Base-by-base conservation (phyloP, 768 basidiomycete genomes). In the Inosperma sp. region DNA sequence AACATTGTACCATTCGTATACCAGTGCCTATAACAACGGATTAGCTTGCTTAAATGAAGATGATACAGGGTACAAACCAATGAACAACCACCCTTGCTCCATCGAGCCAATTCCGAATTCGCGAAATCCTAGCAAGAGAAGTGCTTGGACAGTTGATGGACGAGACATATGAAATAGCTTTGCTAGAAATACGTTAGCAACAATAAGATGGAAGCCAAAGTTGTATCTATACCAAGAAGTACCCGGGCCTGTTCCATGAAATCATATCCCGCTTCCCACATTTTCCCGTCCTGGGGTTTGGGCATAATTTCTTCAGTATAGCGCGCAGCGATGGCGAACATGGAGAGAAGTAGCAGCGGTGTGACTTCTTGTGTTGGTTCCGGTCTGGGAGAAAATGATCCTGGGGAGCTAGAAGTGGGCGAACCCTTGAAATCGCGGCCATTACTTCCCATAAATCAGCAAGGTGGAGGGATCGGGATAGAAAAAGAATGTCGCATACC, bases 1-100 rank as follows among this genome's bases (percentile, higher is more conserved):
- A 7, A 17, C 37, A 22, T 8, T 29, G 16, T 41, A 67, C 66
- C 65, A 67, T 68, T 39, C 68, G 60, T 37, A 67, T 67, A n/a
- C 58, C 67, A 58, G 65, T 56, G 31, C 58, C 60, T 59, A 48
- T 19, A 36, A 26, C 16, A 40, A n/a, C n/a, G n/a, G n/a, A n/a
- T 41, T 14, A 44, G 9, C 17, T 29, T 53, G 21, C 62, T 48
- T 47, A 39, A 41, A 31, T 34, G 30, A 9, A 46, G 16, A 41
- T 14, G 5, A 26, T 23, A 49, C 19, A 51, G 30, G 51, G 43
- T 45, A 43, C 46, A 7, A 21, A 84, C 87, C 87, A 55, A 84
- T 81, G 59, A 85, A 88, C 40, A 89, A 73, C 92, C 92, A 94
- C 1, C 86, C 88, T 62, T 88, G 84, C 53, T 88, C 85, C 85